Evolutionary conservation across 805 yeast species (phyloP).

Genomic region (Candida rishiriensis): DNA sequence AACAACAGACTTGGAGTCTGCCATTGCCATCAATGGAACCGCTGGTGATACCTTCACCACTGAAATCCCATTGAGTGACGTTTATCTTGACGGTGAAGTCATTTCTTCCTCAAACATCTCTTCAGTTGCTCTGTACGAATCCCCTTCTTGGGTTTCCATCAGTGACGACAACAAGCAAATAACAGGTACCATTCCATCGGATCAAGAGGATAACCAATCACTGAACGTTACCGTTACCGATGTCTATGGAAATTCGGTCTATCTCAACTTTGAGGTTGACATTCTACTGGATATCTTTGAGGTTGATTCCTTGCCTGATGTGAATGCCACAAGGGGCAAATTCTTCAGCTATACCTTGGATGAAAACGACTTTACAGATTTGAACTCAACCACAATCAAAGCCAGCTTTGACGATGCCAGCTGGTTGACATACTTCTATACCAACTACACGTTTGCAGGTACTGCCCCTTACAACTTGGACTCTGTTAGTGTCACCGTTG

Average conservation of each 20-base stretch:
- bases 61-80: constrained; percentile 56
- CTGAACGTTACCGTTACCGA: constrained; percentile 60
- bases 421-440: constrained; percentile 65
- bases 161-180: constrained; percentile 37
- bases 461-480: constrained; percentile 51
- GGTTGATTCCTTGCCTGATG: constrained; percentile 43
- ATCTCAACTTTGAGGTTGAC: constrained; percentile 53
- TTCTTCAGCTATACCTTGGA: constrained; percentile 55
- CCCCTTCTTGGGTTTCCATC: constrained; percentile 60
- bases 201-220: constrained; percentile 32
- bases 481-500: constrained; percentile 36
- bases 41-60: constrained; percentile 49
- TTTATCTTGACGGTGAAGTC: constrained; percentile 57
- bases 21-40: constrained; percentile 63
- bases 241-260: constrained; percentile 54
- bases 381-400: constrained; percentile 42
- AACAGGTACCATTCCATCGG: constrained; percentile 53
- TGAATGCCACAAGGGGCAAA: constrained; percentile 64
- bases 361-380: constrained; percentile 53
- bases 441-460: constrained; percentile 68
- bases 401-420: constrained; percentile 38
- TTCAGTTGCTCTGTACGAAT: constrained; percentile 39
- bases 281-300: constrained; percentile 54
- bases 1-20: constrained; percentile 57
- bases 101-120: constrained; percentile 53